Evolutionary conservation across 345 rosid genomes (phyloP).

Genomic region (Pelargonium nanum): DNA sequence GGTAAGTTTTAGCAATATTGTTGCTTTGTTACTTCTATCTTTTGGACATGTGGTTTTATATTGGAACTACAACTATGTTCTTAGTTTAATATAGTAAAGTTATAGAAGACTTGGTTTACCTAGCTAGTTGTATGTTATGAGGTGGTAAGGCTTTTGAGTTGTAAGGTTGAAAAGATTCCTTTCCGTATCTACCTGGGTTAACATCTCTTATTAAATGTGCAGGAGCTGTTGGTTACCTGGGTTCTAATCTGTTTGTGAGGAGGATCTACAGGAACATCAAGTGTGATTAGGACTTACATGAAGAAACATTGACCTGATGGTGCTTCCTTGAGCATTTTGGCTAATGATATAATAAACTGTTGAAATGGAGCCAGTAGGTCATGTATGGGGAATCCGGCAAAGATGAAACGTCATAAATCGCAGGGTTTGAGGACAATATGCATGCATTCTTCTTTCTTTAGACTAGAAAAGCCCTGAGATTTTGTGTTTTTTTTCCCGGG

Average conservation of each 20-base stretch:
- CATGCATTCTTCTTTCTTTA: conserved; percentile 16
- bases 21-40: background rate
- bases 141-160: too few species aligned
- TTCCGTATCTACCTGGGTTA: background rate
- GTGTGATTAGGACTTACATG: conserved; percentile 45
- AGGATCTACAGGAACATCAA: conserved; percentile 96
- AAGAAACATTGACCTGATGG: conserved; percentile 8
- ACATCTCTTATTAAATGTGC: conserved; percentile 9
- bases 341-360: conserved; percentile 16
- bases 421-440: conserved; percentile 18
- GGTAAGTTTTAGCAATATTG: conserved; percentile 37
- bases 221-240: conserved; percentile 91
- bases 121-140: too few species aligned
- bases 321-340: conserved; percentile 21
- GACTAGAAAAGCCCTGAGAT: conserved; percentile 25
- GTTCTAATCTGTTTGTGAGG: conserved; percentile 85
- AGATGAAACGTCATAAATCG: conserved; percentile 9
- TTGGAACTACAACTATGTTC: background rate
- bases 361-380: conserved; percentile 24
- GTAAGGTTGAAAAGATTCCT: background rate
- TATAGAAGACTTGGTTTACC: too few species aligned
- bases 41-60: background rate
- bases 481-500: conserved; percentile 21
- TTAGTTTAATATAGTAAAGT: too few species aligned
- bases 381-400: conserved; percentile 6